Evolutionary conservation across 805 yeast species (phyloP).

Genomic region (Huiozyma sinensis): DNA sequence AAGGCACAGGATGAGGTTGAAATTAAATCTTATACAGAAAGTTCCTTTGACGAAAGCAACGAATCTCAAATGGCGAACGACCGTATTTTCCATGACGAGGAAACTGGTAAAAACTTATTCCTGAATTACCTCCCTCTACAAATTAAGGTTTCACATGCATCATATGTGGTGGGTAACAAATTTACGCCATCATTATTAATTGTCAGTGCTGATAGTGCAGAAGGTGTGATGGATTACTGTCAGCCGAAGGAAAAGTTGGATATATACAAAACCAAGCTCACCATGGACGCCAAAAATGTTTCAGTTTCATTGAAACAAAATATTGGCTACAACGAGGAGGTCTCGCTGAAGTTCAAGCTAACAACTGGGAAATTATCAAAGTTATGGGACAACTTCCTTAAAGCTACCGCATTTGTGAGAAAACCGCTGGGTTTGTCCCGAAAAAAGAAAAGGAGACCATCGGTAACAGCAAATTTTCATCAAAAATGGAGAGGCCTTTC

Average conservation of each 20-base stretch:
- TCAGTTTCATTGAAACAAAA: slow-evolving; percentile 60
- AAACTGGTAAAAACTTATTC: slow-evolving; percentile 6
- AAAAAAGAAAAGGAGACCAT: slow-evolving; percentile 2
- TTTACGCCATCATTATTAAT: slow-evolving; percentile 66
- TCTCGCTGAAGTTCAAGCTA: slow-evolving; percentile 13
- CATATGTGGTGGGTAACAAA: slow-evolving; percentile 70
- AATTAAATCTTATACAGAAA: slow-evolving; percentile 1
- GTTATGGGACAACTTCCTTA: slow-evolving; percentile 16
- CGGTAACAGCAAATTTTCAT: slow-evolving; percentile 10
- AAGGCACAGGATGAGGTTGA: not conserved
- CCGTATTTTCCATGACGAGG: slow-evolving; percentile 10
- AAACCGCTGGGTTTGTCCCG: slow-evolving; percentile 4
- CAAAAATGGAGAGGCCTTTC: slow-evolving; percentile 68
- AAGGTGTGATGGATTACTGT: slow-evolving; percentile 48
- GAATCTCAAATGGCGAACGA: slow-evolving; percentile 8
- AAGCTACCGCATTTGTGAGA: slow-evolving; percentile 6
- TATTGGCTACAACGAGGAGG: slow-evolving; percentile 43
- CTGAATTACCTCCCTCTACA: slow-evolving; percentile 50
- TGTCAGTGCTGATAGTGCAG: slow-evolving; percentile 43
- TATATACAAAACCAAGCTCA: slow-evolving; percentile 37
- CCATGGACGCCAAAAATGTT: slow-evolving; percentile 40
- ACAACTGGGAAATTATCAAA: slow-evolving; percentile 13
- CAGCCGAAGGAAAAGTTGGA: slow-evolving; percentile 45
- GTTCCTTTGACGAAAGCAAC: not conserved
- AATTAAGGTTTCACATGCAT: slow-evolving; percentile 49